Percentiles rank a stretch among this genome's conserved stretches.
phyloP scores from a whole-genome alignment of 192 early-diverging fungal genomes.

The Backusella westeae region DNA sequence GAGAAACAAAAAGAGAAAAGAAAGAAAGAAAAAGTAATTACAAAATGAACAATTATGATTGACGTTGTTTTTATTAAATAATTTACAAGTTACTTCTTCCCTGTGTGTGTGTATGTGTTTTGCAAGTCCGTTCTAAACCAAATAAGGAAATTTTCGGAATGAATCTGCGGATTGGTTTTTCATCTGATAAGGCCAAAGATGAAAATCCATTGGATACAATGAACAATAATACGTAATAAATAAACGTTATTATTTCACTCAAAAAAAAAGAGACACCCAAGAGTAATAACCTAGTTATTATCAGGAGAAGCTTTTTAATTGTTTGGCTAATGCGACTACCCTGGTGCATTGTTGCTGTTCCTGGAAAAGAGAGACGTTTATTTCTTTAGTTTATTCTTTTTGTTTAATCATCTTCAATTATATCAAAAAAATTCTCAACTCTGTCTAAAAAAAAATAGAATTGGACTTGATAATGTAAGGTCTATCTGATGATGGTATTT shows the following conservation, averaged over 20 bases:
- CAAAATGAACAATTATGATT: conserved; percentile 10
- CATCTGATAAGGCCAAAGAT: too few relatives aligned
- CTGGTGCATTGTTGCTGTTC: neutral
- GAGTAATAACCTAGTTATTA: too few relatives aligned
- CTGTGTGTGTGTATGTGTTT: neutral
- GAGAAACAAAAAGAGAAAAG: neutral
- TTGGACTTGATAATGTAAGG: too few relatives aligned
- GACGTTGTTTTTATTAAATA: neutral
- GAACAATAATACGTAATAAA: neutral
- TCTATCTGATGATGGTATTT: neutral
- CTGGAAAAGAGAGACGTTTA: neutral
- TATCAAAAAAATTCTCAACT: too few relatives aligned
- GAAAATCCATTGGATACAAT: neutral
- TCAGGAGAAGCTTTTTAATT: too few relatives aligned
- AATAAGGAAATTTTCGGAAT: neutral
- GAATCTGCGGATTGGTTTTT: neutral
- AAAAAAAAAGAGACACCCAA: too few relatives aligned
- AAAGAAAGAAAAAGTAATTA: neutral
- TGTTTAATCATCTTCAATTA: too few relatives aligned
- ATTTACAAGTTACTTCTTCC: neutral
- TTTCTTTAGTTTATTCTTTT: neutral
- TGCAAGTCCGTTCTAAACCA: neutral
- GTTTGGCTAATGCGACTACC: neutral
- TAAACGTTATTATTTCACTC: too few relatives aligned
- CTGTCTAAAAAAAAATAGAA: too few relatives aligned